phyloP scores from a whole-genome alignment of 1,139 yeast species.

The Debaryomyces singareniensis region DNA sequence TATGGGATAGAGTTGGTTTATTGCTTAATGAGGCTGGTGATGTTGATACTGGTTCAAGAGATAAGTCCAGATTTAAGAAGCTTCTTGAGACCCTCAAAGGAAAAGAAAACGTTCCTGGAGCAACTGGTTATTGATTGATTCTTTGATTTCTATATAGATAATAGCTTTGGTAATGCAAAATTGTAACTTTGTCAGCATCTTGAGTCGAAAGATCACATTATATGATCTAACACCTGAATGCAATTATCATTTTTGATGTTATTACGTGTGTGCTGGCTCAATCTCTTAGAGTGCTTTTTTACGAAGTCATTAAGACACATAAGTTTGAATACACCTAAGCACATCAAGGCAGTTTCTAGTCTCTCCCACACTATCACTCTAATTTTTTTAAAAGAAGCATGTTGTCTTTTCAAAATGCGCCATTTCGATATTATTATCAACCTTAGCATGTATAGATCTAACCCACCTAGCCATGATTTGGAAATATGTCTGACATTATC shows the following conservation, averaged over 20 bases:
- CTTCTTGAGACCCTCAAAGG: constrained; percentile 60
- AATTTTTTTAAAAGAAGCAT: constrained; percentile 24
- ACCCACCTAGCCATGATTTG: constrained; percentile 20
- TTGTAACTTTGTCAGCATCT: background rate
- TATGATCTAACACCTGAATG: background rate
- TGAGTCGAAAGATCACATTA: constrained; percentile 1
- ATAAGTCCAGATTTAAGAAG: constrained; percentile 68
- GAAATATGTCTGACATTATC: constrained; percentile 20
- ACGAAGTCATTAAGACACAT: constrained; percentile 35
- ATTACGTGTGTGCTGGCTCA: background rate
- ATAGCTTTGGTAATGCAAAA: background rate
- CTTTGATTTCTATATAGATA: constrained; percentile 1
- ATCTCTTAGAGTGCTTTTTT: constrained; percentile 7
- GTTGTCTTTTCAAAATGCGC: constrained; percentile 36
- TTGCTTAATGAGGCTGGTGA: constrained; percentile 41
- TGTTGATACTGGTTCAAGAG: constrained; percentile 44
- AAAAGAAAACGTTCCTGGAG: constrained; percentile 68
- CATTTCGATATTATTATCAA: constrained; percentile 35
- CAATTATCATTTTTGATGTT: background rate
- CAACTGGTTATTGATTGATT: constrained; percentile 23
- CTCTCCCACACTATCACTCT: constrained; percentile 25
- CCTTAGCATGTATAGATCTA: constrained; percentile 30
- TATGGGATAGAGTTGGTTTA: constrained; percentile 80
- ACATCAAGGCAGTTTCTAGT: constrained; percentile 30
- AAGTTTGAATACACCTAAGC: constrained; percentile 32